These are phyloP conservation scores for Rachicladosporium sp. DNA, from an alignment of 2,329 filamentous ascomycete genomes.

Conservation along the genomic window DNA sequence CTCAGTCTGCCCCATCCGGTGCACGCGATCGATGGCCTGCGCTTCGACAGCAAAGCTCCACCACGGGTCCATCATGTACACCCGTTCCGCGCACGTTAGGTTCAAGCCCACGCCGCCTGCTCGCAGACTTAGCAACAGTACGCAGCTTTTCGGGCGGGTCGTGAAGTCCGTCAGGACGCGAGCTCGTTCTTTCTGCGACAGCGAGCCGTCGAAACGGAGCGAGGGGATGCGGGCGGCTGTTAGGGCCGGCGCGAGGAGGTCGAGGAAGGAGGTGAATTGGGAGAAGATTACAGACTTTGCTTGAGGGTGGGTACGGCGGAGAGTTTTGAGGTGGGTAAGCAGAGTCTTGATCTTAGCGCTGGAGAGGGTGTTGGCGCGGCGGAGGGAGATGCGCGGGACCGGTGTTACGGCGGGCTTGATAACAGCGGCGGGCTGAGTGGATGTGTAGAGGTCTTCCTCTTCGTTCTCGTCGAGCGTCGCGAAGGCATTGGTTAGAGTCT, in stretches of 20 bases:
- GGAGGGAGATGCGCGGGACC: conserved; percentile 41
- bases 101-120: conserved; percentile 93
- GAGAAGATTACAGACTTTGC: conserved; percentile 85
- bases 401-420: conserved; percentile 3
- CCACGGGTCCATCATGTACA: conserved; percentile 99
- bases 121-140: conserved; percentile 72
- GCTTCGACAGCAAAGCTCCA: conserved; percentile 97
- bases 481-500: conserved; percentile 11
- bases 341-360: conserved; percentile 82
- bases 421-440: conserved; percentile 19
- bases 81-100: conserved; percentile 72
- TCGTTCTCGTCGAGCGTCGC: conserved; percentile 8
- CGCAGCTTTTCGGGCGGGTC: conserved; percentile 44
- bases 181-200: conserved; percentile 74
- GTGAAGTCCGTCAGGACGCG: conserved; percentile 64
- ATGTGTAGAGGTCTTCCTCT: conserved; percentile 26
- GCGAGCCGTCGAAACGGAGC: conserved; percentile 82
- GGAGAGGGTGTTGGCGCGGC: conserved; percentile 52
- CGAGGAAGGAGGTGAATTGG: conserved; percentile 93
- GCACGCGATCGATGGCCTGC: conserved; percentile 93
- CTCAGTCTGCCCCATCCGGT: conserved; percentile 85
- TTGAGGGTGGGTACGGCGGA: conserved; percentile 52
- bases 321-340: conserved; percentile 57
- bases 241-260: conserved; percentile 77
- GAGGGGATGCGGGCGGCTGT: conserved; percentile 58